phyloP scores from a whole-genome alignment of 192 early-diverging fungal genomes.

The Linnemannia exigua region DNA sequence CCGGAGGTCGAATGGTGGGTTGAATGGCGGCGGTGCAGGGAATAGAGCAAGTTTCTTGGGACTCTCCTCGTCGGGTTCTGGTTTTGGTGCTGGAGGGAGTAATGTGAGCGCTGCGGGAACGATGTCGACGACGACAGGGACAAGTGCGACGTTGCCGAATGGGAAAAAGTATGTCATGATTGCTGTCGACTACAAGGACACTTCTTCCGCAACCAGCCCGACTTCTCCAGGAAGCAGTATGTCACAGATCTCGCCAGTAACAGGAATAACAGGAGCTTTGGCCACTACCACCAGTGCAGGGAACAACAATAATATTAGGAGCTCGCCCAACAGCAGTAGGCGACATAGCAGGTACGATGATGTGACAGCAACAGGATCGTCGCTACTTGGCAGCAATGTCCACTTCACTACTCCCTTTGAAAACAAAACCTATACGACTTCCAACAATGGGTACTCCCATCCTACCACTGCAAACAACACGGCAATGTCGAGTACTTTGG shows the following conservation, averaged over 20 bases:
- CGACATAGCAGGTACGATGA: slow-evolving; percentile 10
- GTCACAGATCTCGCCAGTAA: background rate
- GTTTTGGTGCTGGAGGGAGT: background rate
- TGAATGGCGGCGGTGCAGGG: background rate
- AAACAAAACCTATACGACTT: background rate
- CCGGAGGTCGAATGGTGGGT: slow-evolving; percentile 11
- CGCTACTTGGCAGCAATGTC: slow-evolving; percentile 9
- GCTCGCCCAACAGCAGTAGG: slow-evolving; percentile 1
- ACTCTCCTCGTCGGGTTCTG: background rate
- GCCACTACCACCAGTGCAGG: background rate
- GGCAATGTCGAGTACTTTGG: background rate
- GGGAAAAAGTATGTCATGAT: slow-evolving; percentile 57
- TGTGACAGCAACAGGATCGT: background rate
- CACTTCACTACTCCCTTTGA: slow-evolving; percentile 25
- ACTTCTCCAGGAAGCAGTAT: background rate
- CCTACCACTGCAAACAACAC: background rate
- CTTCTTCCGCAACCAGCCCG: background rate
- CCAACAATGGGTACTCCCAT: background rate
- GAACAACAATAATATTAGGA: background rate
- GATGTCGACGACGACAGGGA: background rate
- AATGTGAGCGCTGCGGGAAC: background rate
- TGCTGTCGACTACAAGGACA: slow-evolving; percentile 47
- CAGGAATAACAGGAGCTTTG: background rate
- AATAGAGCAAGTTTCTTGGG: background rate
- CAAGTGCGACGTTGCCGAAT: slow-evolving; percentile 35